A percentile compares a stretch with the other conserved stretches of the same genome.
Conservation (phyloP, 257 asterid species). For the Prunella vulgaris region DNA sequence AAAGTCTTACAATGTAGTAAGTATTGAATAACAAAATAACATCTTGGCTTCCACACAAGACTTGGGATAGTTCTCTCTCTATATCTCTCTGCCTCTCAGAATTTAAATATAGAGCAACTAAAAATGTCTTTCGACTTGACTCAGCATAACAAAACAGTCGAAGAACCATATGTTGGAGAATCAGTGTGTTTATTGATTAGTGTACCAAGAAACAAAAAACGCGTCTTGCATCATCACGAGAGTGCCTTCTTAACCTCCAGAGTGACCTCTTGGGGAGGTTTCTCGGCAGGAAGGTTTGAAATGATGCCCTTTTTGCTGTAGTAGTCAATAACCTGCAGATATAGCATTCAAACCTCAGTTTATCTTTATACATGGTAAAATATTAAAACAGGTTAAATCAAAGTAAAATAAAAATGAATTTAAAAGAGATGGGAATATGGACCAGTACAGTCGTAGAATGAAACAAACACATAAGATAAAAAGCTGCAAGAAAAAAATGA, state of each 20-base stretch:
- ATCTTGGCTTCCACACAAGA: background rate
- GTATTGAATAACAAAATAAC: background rate
- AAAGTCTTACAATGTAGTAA: background rate
- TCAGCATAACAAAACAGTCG: constrained; percentile 13
- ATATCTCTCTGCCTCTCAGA: background rate
- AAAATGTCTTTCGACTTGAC: background rate
- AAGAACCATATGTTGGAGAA: constrained; percentile 3
- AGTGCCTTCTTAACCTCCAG: constrained; percentile 60
- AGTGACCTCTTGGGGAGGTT: constrained; percentile 62
- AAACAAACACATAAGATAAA: too few relatives aligned
- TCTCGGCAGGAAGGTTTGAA: constrained; percentile 74
- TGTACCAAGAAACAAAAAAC: background rate
- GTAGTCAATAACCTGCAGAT: constrained; percentile 63
- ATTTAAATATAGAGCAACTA: background rate
- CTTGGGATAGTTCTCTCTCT: constrained; percentile 4
- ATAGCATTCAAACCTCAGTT: background rate
- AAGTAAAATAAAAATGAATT: too few relatives aligned
- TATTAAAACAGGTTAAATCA: background rate
- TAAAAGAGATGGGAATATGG: too few relatives aligned
- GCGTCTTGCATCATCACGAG: constrained; percentile 27
- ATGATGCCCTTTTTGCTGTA: constrained; percentile 60
- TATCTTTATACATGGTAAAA: background rate
- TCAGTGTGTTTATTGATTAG: constrained; percentile 13
- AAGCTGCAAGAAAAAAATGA: background rate
- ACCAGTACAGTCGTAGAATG: too few relatives aligned